Conservation (phyloP, 352 stramenopile genomes). For the Phytophthora multivora region DNA sequence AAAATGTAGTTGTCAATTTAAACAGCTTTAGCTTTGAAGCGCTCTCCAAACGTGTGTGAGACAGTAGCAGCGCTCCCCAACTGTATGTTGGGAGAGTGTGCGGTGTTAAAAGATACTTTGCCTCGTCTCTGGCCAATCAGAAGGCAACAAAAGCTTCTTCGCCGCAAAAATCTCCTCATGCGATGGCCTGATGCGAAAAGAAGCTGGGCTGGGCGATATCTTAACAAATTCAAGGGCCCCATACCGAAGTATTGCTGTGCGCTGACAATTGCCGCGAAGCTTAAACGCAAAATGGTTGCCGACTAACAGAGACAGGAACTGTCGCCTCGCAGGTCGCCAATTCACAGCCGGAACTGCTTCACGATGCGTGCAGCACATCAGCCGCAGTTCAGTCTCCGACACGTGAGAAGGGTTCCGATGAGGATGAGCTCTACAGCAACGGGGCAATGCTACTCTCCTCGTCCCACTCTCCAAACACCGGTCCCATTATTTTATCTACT, state of each 20-base stretch:
- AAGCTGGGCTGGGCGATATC: neutral
- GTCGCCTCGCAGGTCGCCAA: conserved; percentile 23
- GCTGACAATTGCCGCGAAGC: neutral
- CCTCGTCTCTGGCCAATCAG: conserved; percentile 27
- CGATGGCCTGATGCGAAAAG: conserved; percentile 14
- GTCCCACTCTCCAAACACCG: conserved; percentile 21
- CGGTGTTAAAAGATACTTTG: conserved; percentile 26
- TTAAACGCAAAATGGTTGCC: neutral
- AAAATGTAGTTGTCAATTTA: no score
- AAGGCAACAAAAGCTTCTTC: conserved; percentile 21
- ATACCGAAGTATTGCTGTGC: no score
- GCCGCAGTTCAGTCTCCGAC: conserved; percentile 2
- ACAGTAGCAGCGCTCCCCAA: conserved; percentile 3
- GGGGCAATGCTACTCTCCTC: neutral
- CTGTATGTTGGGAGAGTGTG: neutral
- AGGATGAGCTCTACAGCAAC: conserved; percentile 5
- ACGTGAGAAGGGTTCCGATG: conserved; percentile 12
- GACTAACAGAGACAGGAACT: conserved; percentile 33
- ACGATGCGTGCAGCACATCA: conserved; percentile 29
- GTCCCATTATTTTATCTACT: neutral
- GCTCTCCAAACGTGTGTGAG: neutral
- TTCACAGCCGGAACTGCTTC: conserved; percentile 12
- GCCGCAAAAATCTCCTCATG: neutral
- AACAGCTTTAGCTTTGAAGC: no score
- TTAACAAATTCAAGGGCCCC: neutral